Percentiles rank a stretch among this genome's conserved stretches.
Conservation (phyloP, 2,329 filamentous ascomycete genomes). For the Penicillium expansum region DNA sequence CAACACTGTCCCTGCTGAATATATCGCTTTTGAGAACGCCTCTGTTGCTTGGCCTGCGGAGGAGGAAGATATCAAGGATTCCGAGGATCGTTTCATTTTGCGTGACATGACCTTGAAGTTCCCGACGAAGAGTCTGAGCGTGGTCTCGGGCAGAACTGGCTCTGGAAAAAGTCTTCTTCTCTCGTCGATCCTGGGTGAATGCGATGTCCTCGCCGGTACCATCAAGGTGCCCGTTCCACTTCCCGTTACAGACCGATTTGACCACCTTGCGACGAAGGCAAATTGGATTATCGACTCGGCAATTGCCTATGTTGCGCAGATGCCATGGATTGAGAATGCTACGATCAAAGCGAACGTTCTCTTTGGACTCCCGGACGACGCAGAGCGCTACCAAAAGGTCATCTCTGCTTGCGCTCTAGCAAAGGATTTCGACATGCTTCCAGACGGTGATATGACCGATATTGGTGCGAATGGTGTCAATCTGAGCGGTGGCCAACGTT, state of each 20-base stretch:
- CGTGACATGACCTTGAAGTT: constrained; percentile 65
- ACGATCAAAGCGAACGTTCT: constrained; percentile 75
- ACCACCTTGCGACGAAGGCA: constrained; percentile 63
- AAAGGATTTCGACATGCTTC: constrained; percentile 73
- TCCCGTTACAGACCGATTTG: constrained; percentile 51
- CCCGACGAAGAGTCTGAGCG: constrained; percentile 65
- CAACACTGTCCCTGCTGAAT: constrained; percentile 57
- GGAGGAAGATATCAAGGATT: constrained; percentile 47
- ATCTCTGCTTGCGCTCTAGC: constrained; percentile 69
- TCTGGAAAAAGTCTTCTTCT: constrained; percentile 75
- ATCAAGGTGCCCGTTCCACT: constrained; percentile 49
- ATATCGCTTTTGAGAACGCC: constrained; percentile 64
- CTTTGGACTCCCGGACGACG: constrained; percentile 69
- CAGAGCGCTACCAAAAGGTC: constrained; percentile 68
- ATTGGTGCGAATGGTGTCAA: constrained; percentile 85
- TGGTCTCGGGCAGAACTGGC: constrained; percentile 75
- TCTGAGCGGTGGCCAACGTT: constrained; percentile 77
- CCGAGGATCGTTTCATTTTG: constrained; percentile 62
- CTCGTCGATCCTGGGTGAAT: constrained; percentile 71
- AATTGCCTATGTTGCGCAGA: constrained; percentile 74
- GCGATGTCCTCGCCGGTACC: constrained; percentile 63
- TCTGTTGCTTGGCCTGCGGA: constrained; percentile 71
- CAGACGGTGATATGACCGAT: constrained; percentile 74
- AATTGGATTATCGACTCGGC: constrained; percentile 42
- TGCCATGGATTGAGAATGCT: constrained; percentile 82